Base-by-base conservation (phyloP, 148 eudicot genomes). In the Arbutus unedo region DNA sequence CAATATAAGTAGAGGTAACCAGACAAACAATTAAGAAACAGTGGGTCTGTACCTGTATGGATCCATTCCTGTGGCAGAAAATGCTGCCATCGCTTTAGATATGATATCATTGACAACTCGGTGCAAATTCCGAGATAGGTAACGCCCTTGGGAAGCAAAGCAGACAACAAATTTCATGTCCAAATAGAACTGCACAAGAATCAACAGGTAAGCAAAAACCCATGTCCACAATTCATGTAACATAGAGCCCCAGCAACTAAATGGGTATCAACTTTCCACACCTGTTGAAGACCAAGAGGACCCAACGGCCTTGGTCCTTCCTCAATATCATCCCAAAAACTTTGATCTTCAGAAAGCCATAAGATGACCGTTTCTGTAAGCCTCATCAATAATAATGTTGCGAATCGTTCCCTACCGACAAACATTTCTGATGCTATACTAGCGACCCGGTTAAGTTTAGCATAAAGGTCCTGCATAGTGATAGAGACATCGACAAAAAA, bases 121-220 rank as follows among this genome's bases (percentile, higher is more conserved):
- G 67, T 93, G 97, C 55, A 97, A 88, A 89, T 89, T 93, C 50
- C 98, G 91, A 4, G 99, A 97, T 75, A 97, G 85, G 87, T 93
- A 94, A 53, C 96, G 98, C 31, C 99, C 98, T 93, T 93, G 97
- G n/a, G 96, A 91, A 76, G 99, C 81, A 86, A 97, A 97, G 2
- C 91, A 91, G 81, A 93, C 93, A 88, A 97, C 96, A 84, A 94
- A 97, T 85, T 94, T 92, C 99, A 97, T 97, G 86, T 97, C 99
- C 89, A 94, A 85, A 85, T 97, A 94, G 82, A 94, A 97, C 99
- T 93, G 90, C 89, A 90, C 59, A 45, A 72, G 3, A 21, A 8
- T n/a, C 78, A 56, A 62, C 13, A 21, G 68, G 38, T 66, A 66
- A 66, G 23, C 43, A 66, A 66, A 66, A 66, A 25, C 71, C 25